These are phyloP conservation scores for Kodamaea neixiangensis DNA, from an alignment of 805 yeast genomes.

Conservation along the genomic window DNA sequence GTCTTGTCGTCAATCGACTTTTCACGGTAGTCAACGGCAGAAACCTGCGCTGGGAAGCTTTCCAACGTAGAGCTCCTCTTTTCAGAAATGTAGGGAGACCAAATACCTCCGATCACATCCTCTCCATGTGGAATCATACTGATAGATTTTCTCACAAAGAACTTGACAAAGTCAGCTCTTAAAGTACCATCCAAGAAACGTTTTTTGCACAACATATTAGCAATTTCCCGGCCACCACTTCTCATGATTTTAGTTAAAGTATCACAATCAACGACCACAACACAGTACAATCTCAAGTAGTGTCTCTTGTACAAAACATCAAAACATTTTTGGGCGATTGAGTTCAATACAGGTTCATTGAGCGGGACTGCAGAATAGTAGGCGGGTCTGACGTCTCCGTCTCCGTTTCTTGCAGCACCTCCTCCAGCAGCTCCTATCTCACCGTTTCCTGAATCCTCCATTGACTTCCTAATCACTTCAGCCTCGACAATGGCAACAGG, in stretches of 20 bases:
- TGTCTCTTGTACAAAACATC: slow-evolving; percentile 52
- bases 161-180: slow-evolving; percentile 78
- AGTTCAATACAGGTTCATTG: slow-evolving; percentile 44
- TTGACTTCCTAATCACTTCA: slow-evolving; percentile 39
- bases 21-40: slow-evolving; percentile 78
- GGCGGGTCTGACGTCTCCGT: slow-evolving; percentile 12
- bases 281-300: slow-evolving; percentile 76
- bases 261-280: slow-evolving; percentile 76
- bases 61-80: slow-evolving; percentile 59
- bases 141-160: slow-evolving; percentile 64
- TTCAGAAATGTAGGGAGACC: slow-evolving; percentile 78
- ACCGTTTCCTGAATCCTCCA: slow-evolving; percentile 27
- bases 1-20: slow-evolving; percentile 78
- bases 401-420: slow-evolving; percentile 26
- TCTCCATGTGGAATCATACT: slow-evolving; percentile 71
- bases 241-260: slow-evolving; percentile 81
- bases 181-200: slow-evolving; percentile 78
- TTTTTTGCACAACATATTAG: slow-evolving; percentile 81
- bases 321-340: slow-evolving; percentile 46
- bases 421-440: slow-evolving; percentile 13
- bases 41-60: slow-evolving; percentile 71
- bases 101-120: slow-evolving; percentile 77
- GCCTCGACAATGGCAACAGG: slow-evolving; percentile 88
- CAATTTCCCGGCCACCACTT: slow-evolving; percentile 88
- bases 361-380: slow-evolving; percentile 37